phyloP scores from a whole-genome alignment of 768 basidiomycete species.

The Coprinellus micaceus region DNA sequence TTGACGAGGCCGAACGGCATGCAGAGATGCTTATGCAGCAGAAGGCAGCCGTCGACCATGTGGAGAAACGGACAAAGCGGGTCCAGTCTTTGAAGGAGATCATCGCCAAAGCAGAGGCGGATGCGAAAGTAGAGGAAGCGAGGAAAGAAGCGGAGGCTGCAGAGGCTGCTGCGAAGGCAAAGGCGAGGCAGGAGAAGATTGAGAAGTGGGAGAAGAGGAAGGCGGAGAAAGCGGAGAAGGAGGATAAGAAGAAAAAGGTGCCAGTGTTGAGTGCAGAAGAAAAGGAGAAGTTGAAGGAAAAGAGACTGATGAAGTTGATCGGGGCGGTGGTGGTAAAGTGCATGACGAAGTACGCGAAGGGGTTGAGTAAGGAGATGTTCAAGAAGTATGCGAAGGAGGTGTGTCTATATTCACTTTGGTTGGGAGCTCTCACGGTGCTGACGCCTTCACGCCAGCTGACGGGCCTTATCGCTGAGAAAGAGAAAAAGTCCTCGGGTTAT shows the following conservation, averaged over 20 bases:
- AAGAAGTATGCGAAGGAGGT: conserved; percentile 97
- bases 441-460: conserved; percentile 56
- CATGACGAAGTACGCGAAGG: conserved; percentile 84
- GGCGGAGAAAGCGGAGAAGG: conserved; percentile 38
- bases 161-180: conserved; percentile 24
- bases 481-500: conserved; percentile 86
- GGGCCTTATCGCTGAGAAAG: conserved; percentile 84
- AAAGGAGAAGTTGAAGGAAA: conserved; percentile 73
- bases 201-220: conserved; percentile 32
- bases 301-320: conserved; percentile 75
- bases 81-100: conserved; percentile 31
- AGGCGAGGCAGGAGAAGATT: conserved; percentile 27
- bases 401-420: conserved; percentile 17
- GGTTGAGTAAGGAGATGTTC: conserved; percentile 77
- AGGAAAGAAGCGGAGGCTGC: conserved; percentile 20
- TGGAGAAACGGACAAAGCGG: too few species aligned
- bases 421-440: not conserved
- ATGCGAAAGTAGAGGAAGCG: conserved; percentile 26
- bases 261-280: conserved; percentile 33
- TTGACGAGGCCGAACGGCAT: too few species aligned
- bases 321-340: conserved; percentile 87
- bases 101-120: conserved; percentile 30
- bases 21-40: too few species aligned
- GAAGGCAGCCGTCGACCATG: conserved; percentile 32
- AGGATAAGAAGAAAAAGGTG: conserved; percentile 27